Conservation (phyloP, 2,329 filamentous ascomycete species). For the Aureobasidium vineae region DNA sequence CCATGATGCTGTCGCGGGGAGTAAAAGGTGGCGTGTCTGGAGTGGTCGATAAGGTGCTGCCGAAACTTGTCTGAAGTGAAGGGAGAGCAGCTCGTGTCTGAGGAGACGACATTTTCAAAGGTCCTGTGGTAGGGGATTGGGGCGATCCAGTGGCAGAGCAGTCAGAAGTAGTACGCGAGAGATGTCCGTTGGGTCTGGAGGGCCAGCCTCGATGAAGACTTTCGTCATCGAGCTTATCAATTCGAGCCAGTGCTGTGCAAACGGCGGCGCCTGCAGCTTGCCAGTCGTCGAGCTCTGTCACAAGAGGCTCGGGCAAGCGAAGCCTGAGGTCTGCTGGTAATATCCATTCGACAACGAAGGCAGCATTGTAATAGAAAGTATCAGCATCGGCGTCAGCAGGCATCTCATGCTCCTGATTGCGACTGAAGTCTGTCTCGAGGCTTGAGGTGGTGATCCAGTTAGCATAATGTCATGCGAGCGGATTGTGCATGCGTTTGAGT, state of each 20-base stretch:
- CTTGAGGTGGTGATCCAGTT: neutral
- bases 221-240: conserved; percentile 37
- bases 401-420: conserved; percentile 11
- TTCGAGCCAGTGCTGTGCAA: conserved; percentile 42
- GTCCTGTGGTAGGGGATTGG: neutral
- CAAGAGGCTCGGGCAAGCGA: conserved; percentile 40
- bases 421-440: conserved; percentile 25
- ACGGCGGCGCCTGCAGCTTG: conserved; percentile 48
- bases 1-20: conserved; percentile 32
- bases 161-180: conserved; percentile 23
- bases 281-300: conserved; percentile 39
- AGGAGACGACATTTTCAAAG: neutral
- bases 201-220: conserved; percentile 38
- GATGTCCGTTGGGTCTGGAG: conserved; percentile 27
- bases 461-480: neutral
- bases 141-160: conserved; percentile 14
- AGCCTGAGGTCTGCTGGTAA: conserved; percentile 41
- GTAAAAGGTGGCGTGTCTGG: conserved; percentile 38
- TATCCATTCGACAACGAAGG: conserved; percentile 42
- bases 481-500: neutral
- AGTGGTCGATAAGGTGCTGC: neutral
- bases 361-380: conserved; percentile 39
- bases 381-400: conserved; percentile 30
- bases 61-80: neutral
- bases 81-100: neutral